Evolutionary conservation across 2,329 filamentous ascomycete species (phyloP), one percentile per base, ranked within the genome.

Genomic region (Venturia oleaginea): DNA sequence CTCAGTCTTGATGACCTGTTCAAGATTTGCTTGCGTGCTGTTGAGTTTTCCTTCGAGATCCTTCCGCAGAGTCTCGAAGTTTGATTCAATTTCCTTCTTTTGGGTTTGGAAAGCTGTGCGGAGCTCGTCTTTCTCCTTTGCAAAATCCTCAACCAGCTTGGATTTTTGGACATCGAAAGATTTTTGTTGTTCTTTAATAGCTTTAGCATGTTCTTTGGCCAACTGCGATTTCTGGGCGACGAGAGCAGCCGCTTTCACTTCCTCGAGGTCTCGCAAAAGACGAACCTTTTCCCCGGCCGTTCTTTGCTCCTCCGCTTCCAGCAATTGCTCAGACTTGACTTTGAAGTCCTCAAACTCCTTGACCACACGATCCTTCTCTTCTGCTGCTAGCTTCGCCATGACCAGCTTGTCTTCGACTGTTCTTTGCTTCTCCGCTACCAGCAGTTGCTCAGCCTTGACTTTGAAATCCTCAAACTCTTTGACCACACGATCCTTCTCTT

Each of bases 121-220:
- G n/a, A 76, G 66, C 43, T 73, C 72, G 17, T 75, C 72, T 63
- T 74, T 75, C 65, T 74, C 72, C 59, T 69, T 69, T 40, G 71
- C 61, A 43, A 73, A 71, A 17, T 71, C 70, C 51, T 75, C 72
- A 19, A 76, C 74, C 5, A 75, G 72, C 64, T 82, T 74, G 66
- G 80, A 77, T 65, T 77, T 75, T 66, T 79, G 77, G 55, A 76
- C 76, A 66, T 83, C 80, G 46, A 80, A 81, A 40, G 15, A 27
- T 22, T 43, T 65, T 74, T 75, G 66, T 76, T 72, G 64, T 75
- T 76, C 24, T 76, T 72, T n/a, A 74, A 74, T 5, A 72, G 72
- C 55, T 76, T 72, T 7, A 72, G 72, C 64, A 75, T 74, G 68
- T 76, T 76, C 67, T 77, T 61, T 42, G 42, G 11, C 34, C 27